phyloP scores from a whole-genome alignment of 768 basidiomycete genomes.

The Serpula lacrymans region DNA sequence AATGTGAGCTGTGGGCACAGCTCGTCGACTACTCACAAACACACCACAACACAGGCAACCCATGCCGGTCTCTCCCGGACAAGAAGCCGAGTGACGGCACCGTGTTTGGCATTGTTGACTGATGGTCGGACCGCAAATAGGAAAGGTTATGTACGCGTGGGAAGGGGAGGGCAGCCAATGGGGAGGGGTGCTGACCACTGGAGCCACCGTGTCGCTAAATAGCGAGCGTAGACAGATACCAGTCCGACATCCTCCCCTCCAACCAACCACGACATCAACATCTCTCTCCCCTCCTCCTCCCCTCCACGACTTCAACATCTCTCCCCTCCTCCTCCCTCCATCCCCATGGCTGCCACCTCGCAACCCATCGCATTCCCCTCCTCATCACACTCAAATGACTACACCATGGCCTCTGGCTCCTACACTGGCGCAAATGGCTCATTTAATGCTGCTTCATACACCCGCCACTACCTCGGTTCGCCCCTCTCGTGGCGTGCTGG shows the following conservation, averaged over 20 bases:
- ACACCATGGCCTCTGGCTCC: conserved; percentile 44
- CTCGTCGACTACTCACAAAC: too few species aligned
- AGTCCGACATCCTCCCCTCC: conserved; percentile 8
- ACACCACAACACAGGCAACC: too few species aligned
- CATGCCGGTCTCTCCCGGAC: too few species aligned
- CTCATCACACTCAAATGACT: conserved; percentile 18
- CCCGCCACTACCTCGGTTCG: conserved; percentile 65
- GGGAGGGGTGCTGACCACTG: conserved; percentile 10
- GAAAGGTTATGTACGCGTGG: conserved; percentile 21
- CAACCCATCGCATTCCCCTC: conserved; percentile 44
- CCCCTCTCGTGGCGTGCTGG: conserved; percentile 70
- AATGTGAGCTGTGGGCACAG: too few species aligned
- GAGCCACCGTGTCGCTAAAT: conserved; percentile 23
- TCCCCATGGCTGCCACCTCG: conserved; percentile 33
- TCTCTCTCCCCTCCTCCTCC: conserved; percentile 1
- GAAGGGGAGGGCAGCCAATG: conserved; percentile 10
- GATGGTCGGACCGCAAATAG: conserved; percentile 26
- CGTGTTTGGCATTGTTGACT: too few species aligned
- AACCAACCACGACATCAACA: conserved; percentile 5
- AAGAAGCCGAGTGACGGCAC: too few species aligned
- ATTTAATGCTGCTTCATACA: conserved; percentile 67
- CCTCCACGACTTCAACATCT: conserved; percentile 4
- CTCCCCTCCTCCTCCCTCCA: not conserved
- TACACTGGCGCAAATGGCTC: conserved; percentile 43
- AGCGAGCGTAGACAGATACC: conserved; percentile 11